Base-by-base conservation (phyloP, 2,329 filamentous ascomycete species). In the Ilyonectria robusta region DNA sequence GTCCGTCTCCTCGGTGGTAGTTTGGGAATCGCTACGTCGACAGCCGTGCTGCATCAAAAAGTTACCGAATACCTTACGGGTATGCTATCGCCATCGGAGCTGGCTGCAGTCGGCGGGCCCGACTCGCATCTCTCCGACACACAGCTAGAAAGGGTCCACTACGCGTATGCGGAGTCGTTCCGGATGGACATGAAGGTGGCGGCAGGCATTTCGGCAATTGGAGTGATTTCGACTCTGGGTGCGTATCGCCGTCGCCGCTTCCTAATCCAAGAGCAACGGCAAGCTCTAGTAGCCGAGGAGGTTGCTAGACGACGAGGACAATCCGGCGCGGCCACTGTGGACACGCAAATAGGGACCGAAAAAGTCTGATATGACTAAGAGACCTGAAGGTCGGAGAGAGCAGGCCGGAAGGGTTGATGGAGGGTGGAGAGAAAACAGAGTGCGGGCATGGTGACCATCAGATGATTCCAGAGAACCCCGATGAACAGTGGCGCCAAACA, bases 11-110 rank as follows among this genome's bases (percentile, higher is more conserved):
- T 88, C 0, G 87, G 87, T 5, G 86, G 87, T 6, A 87, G 86
- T 63, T 78, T 88, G 31, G 87, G 87, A 3, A 87, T 89, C 59
- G 84, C 87, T 3, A 81, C 84, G 1, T 88, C 85, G 21, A 84
- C 86, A 1, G 83, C 84, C 17, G 80, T 88, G 17, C 71, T 87
- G 71, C 48, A 78, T 66, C 56, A 79, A 72, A 70, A 78, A 77
- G 47, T 75, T 7, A 64, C 72, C 29, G 62, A 75, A 3, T 69
- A 76, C 29, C 70, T 83, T 37, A 66, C 69, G 2, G 77, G 72
- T n/a, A 61, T 76, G 4, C 50, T 81, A 3, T 68, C 77, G 9
- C 60, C 76, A 1, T 65, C 74, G 8, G 75, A 81, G 46, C 67
- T 81, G 17, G 67, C 72, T 23, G 76, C 64, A 6, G 65, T 80